These are phyloP conservation scores for Vigna radiata DNA, from an alignment of 306 rosid genomes.

Conservation along the genomic window DNA sequence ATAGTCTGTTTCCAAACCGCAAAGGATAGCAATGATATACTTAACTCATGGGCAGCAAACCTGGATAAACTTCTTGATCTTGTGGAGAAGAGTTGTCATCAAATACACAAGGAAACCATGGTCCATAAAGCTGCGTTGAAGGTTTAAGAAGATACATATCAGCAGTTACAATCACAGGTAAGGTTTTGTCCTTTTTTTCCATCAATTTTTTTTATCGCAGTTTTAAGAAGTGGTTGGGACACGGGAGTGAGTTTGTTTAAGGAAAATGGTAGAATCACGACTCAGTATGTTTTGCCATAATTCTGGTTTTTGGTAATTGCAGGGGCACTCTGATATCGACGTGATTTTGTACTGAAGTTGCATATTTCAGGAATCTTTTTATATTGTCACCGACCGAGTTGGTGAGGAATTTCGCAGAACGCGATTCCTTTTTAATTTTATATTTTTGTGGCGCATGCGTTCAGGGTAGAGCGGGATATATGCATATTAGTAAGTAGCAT, in stretches of 20 bases:
- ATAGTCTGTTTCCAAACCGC: constrained; percentile 83
- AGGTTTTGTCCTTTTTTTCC: neutral
- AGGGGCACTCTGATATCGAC: constrained; percentile 37
- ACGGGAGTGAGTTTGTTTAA: neutral
- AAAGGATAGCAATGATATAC: constrained; percentile 87
- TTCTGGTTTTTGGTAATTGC: constrained; percentile 41
- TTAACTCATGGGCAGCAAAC: constrained; percentile 90
- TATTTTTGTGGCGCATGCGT: constrained; percentile 38
- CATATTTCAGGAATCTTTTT: constrained; percentile 18
- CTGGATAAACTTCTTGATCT: constrained; percentile 97
- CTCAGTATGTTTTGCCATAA: neutral
- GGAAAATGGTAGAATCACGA: constrained; percentile 15
- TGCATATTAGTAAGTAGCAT: constrained; percentile 49
- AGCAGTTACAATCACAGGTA: constrained; percentile 39
- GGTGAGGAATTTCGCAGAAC: constrained; percentile 38
- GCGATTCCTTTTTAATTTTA: constrained; percentile 24
- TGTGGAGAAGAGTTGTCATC: constrained; percentile 97
- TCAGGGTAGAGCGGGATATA: constrained; percentile 47
- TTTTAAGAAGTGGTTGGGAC: neutral
- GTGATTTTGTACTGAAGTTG: constrained; percentile 46
- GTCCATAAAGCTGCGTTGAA: constrained; percentile 85
- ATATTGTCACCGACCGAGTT: constrained; percentile 32
- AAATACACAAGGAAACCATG: constrained; percentile 97
- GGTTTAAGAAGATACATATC: constrained; percentile 48
- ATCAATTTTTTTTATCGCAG: neutral